Base-by-base conservation (phyloP, 176 grass and related monocot genomes). In the Oryza meyeriana region DNA sequence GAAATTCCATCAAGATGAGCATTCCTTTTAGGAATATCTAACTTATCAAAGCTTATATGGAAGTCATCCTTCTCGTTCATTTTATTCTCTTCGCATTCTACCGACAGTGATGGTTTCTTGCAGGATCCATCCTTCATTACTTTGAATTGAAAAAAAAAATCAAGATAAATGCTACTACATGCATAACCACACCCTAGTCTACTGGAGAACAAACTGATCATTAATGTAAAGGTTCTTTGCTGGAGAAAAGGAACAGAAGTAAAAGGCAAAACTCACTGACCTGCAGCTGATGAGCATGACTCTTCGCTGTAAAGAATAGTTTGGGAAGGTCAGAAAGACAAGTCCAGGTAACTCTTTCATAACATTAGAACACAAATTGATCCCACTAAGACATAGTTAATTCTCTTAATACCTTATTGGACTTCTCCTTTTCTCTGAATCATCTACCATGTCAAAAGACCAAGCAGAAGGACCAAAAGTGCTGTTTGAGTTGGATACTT, bases 231-330 rank as follows among this genome's bases (percentile, higher is more conserved):
- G 47, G 62, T 39, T 80, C 7, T 69, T 80, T 52, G 50, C 57
- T 89, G 14, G 66, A 75, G 34, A 65, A 29, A 69, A 61, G 44
- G 9, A 79, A 41, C 34, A 65, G 5, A 74, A 48, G 14, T 62
- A 42, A 61, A 79, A 42, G 62, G 12, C 48, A 55, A 71, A 85
- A 66, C 44, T 44, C 34, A 78, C 83, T 72, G 72, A 89, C 88
- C 88, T 85, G 83, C 78, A 77, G 83, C 66, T 66, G 83, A 89
- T 44, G 83, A 59, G 78, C 78, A 73, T 72, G 88, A 89, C 86
- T 89, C 88, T 85, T 89, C 88, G 72, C 83, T 89, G 83, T 72
- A 89, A 76, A 89, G 10, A 81, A 85, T 16, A 82, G 66, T 77
- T 82, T 45, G 14, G 47, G 58, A 85, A 27, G 34, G 40, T 89